phyloP scores from a whole-genome alignment of 768 basidiomycete species.

The Serendipita sp. region DNA sequence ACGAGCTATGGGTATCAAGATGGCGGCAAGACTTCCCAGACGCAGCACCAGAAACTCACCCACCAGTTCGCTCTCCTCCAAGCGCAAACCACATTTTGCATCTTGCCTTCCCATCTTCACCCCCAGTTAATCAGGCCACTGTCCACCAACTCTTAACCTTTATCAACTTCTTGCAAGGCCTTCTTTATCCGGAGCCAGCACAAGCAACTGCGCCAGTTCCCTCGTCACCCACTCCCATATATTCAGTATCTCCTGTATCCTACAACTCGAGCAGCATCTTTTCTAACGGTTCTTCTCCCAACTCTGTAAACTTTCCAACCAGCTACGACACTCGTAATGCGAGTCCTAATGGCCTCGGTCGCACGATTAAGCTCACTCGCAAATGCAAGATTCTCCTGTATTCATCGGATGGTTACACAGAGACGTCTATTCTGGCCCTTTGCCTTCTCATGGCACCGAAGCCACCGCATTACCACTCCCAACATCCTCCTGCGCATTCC shows the following conservation, averaged over 20 bases:
- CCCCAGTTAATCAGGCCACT: constrained; percentile 56
- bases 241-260: constrained; percentile 25
- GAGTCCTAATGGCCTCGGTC: constrained; percentile 26
- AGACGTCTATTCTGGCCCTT: constrained; percentile 76
- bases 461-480: constrained; percentile 8
- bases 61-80: constrained; percentile 14
- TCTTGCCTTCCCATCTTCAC: constrained; percentile 10
- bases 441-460: constrained; percentile 70
- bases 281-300: constrained; percentile 7
- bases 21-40: constrained; percentile 19
- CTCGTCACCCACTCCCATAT: constrained; percentile 28
- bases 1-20: constrained; percentile 40
- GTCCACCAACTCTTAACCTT: constrained; percentile 45
- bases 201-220: constrained; percentile 26
- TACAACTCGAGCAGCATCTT: neutral
- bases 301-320: constrained; percentile 15
- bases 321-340: constrained; percentile 14
- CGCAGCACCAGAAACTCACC: constrained; percentile 12
- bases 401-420: constrained; percentile 82
- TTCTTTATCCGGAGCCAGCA: constrained; percentile 22
- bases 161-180: constrained; percentile 43
- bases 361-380: constrained; percentile 22
- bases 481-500: neutral
- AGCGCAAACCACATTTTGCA: constrained; percentile 12
- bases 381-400: constrained; percentile 56